These are phyloP conservation scores for Fusarium duplospermum DNA, from an alignment of 2,329 filamentous ascomycete species.

Conservation along the genomic window DNA sequence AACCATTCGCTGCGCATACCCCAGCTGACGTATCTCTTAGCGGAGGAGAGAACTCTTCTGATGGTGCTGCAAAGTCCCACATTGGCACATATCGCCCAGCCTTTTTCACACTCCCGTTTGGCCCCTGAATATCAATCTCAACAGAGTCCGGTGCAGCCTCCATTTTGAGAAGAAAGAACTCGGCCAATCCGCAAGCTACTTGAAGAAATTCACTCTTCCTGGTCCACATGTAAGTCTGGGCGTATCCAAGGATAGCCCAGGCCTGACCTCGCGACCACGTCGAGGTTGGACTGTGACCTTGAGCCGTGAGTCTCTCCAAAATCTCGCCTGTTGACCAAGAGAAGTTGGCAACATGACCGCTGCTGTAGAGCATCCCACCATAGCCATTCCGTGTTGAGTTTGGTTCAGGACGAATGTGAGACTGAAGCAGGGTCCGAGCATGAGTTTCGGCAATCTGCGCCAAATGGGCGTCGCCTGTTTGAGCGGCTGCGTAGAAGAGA, in stretches of 20 bases:
- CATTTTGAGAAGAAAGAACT: conserved; percentile 59
- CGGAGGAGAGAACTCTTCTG: conserved; percentile 42
- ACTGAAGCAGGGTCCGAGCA: conserved; percentile 51
- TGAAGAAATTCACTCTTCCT: conserved; percentile 54
- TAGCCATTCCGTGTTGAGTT: conserved; percentile 1
- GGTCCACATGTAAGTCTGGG: conserved; percentile 61
- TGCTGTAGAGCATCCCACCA: conserved; percentile 23
- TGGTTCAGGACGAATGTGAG: conserved; percentile 52
- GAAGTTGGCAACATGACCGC: conserved; percentile 59
- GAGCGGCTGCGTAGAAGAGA: conserved; percentile 52
- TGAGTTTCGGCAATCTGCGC: conserved; percentile 51
- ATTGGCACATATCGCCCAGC: not conserved
- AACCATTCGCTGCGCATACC: not conserved
- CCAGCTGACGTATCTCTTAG: conserved; percentile 27
- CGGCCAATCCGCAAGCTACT: conserved; percentile 56
- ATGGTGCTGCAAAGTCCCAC: not conserved
- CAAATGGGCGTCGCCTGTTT: conserved; percentile 46
- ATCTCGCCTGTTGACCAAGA: conserved; percentile 54
- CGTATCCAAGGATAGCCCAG: conserved; percentile 61
- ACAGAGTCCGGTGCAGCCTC: conserved; percentile 39
- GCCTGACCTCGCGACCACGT: conserved; percentile 63
- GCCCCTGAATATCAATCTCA: not conserved
- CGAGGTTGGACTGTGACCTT: conserved; percentile 56
- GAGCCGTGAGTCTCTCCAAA: not conserved
- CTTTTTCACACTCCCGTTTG: conserved; percentile 22